Percentiles rank a stretch among this genome's conserved stretches.
These are phyloP conservation scores for Narthecium ossifragum DNA, from an alignment of 106 monocot species.

Conservation along the genomic window DNA sequence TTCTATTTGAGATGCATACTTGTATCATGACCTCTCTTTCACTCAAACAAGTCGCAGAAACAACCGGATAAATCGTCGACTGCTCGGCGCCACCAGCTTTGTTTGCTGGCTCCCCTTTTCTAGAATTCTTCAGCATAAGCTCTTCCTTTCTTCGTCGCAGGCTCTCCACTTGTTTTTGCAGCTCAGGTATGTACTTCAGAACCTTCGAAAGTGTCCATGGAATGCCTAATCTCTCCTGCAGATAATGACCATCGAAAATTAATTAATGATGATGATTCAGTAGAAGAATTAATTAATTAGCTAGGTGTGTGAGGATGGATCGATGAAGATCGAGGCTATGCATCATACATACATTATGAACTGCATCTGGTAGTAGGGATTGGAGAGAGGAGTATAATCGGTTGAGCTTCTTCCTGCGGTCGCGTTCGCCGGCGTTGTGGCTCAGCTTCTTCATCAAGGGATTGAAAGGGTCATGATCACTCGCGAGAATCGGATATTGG, in stretches of 20 bases:
- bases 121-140: constrained; percentile 11
- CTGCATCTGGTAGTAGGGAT: constrained; percentile 27
- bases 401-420: constrained; percentile 42
- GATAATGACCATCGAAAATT: background rate
- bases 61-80: constrained; percentile 3
- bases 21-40: constrained; percentile 47
- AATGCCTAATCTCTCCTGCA: constrained; percentile 71
- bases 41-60: constrained; percentile 33
- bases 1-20: constrained; percentile 24
- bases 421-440: constrained; percentile 53
- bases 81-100: background rate
- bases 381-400: constrained; percentile 38
- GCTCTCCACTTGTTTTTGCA: constrained; percentile 38
- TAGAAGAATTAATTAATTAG: background rate
- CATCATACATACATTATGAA: constrained; percentile 22
- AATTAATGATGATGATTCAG: too few relatives aligned
- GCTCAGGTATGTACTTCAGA: constrained; percentile 74
- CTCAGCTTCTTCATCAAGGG: constrained; percentile 19
- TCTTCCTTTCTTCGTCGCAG: constrained; percentile 46
- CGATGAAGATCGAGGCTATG: background rate
- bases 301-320: background rate
- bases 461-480: background rate
- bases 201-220: constrained; percentile 43
- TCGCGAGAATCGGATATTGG: too few relatives aligned
- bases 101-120: background rate